phyloP scores from a whole-genome alignment of 345 rosid species.

The Rhodamnia argentea region DNA sequence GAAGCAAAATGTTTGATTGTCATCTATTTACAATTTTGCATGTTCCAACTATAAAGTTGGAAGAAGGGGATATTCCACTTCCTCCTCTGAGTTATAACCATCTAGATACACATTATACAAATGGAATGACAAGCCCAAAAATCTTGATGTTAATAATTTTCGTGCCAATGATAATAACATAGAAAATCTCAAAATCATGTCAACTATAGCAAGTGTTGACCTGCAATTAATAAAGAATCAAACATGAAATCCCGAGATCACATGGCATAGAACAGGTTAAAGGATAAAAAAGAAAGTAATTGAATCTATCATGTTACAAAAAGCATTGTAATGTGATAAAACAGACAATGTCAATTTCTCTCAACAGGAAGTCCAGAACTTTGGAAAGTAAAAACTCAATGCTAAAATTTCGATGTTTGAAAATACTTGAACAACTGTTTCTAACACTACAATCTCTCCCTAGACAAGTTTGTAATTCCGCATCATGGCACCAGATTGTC shows the following conservation, averaged over 20 bases:
- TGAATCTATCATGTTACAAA: not conserved
- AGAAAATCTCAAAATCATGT: not conserved
- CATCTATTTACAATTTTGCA: not conserved
- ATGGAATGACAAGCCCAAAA: not conserved
- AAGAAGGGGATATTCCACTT: not conserved
- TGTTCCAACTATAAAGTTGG: not conserved
- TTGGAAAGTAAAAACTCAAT: not conserved
- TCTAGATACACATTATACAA: not conserved
- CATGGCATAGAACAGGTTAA: not conserved
- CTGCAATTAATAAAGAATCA: not conserved
- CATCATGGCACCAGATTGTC: not conserved
- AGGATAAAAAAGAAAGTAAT: not conserved
- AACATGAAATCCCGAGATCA: not conserved
- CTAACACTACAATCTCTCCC: not conserved
- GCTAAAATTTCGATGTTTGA: not conserved
- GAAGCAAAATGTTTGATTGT: not conserved
- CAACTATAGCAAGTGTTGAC: not conserved
- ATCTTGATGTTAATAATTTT: not conserved
- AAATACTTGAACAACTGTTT: not conserved
- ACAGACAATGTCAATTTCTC: not conserved
- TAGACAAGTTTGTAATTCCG: not conserved
- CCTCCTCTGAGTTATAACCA: not conserved
- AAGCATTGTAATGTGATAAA: not conserved
- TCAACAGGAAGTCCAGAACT: not conserved
- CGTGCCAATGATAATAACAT: not conserved